Evolutionary conservation across 1,139 yeast species (phyloP), one percentile per base, ranked within the genome.

Genomic region (Geotrichum citri-aurantii): DNA sequence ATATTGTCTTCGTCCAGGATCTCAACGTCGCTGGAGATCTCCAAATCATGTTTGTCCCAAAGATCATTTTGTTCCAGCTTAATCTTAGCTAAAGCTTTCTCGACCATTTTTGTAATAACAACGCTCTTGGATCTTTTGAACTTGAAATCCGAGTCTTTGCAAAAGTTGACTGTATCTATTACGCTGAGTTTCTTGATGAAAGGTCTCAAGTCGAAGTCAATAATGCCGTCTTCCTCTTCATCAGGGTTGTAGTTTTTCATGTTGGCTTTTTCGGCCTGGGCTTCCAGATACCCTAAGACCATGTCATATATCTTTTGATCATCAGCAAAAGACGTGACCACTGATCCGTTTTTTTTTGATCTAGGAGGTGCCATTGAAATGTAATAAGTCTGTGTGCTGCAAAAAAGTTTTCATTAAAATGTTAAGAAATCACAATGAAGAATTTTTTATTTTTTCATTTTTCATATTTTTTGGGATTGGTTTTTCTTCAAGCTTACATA

Each of bases 41-140:
- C 67, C n/a, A 54, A 62, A 3, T 68, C 71, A 52, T 65, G 69
- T 23, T 67, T 73, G 1, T 66, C 68, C 58, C 64, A 56, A 27
- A 54, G 54, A 23, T 81, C 84, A 21, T 77, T 78, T 24, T 77
- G 72, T 62, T 77, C 77, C 42, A 71, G 73, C 8, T 71, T 65
- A 23, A 80, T 68, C 47, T 71, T 71, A 31, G 75, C 74, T 60
- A 85, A 71, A 0, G 83, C 85, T 26, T 77, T 78, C 29, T 81
- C 84, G 10, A 86, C 78, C 12, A 85, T 76, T 65, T 82, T 84
- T 64, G 83, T 86, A 55, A 88, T 72, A 2, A 76, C 67, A 4
- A 73, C 73, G 64, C 81, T 81, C 70, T 91, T 91, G 68, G 55
- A 19, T 58, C 61, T 47, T 46, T 56, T 54, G 21, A 49, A 59